phyloP scores from a whole-genome alignment of 2,329 filamentous ascomycete genomes.

The Pyrenophora graminea region DNA sequence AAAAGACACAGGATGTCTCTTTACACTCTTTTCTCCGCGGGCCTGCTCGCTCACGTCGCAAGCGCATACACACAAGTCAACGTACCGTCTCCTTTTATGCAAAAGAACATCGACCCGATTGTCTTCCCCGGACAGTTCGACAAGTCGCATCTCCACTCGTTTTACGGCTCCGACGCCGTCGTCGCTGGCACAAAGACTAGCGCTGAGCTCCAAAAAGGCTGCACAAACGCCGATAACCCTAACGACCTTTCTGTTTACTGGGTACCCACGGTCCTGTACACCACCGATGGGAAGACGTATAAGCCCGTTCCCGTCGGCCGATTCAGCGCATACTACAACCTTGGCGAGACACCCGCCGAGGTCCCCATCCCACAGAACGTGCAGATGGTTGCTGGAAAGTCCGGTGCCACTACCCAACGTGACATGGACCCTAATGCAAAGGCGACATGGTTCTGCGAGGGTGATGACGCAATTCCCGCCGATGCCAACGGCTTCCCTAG shows the following conservation, averaged over 20 bases:
- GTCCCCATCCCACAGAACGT: conserved; percentile 53
- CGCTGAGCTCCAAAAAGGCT: conserved; percentile 49
- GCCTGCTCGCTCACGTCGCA: conserved; percentile 32
- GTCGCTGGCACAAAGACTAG: conserved; percentile 47
- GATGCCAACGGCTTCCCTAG: conserved; percentile 39
- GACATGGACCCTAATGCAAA: conserved; percentile 31
- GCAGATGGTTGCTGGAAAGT: conserved; percentile 49
- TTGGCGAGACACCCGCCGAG: conserved; percentile 49
- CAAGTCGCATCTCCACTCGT: conserved; percentile 51
- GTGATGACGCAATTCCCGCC: conserved; percentile 11
- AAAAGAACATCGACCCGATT: conserved; percentile 54
- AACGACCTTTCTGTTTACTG: conserved; percentile 56
- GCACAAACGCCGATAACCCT: conserved; percentile 52
- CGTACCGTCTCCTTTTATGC: conserved; percentile 46
- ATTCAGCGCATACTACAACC: conserved; percentile 56
- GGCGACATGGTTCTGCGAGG: conserved; percentile 36
- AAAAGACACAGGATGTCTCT: conserved; percentile 39
- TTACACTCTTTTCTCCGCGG: conserved; percentile 28
- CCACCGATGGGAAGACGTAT: conserved; percentile 43
- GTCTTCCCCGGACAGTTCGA: conserved; percentile 48
- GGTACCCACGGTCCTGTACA: conserved; percentile 51
- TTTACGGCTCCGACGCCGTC: conserved; percentile 52
- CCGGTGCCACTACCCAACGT: conserved; percentile 37
- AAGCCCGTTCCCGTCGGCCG: conserved; percentile 38
- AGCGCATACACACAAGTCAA: conserved; percentile 44